Evolutionary conservation across 805 yeast species (phyloP), one percentile per base, ranked within the genome.

Genomic region (Candida wancherniae): DNA sequence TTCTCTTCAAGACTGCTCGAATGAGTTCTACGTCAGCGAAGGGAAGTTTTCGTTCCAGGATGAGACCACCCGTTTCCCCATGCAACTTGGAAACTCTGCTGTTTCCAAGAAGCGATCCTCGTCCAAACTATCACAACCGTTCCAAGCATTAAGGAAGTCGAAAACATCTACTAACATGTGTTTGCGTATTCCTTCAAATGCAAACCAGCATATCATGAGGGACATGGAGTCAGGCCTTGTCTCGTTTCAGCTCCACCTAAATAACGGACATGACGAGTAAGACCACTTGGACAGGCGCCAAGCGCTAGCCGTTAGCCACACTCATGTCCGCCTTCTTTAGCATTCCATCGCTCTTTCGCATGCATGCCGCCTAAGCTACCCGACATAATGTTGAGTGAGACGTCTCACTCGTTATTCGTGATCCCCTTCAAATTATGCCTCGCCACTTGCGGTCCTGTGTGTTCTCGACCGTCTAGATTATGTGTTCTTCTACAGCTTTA

Each of bases 211-310:
- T 24, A 36, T 33, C 9, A 26, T 43, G 16, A 50, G 48, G 29
- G 48, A 42, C 34, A 52, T 58, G 55, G 49, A 54, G 37, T 45
- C 57, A 4, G 61, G 64, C 1, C 48, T 58, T 25, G 40, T 42
- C 19, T 53, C 53, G 29, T 55, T 55, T 19, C 44, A 55, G 26
- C 34, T 55, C 9, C 40, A 46, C 12, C 39, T 40, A 14, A 31
- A 33, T n/a, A n/a, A n/a, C n/a, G n/a, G n/a, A n/a, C n/a, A n/a
- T n/a, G n/a, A n/a, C n/a, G n/a, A n/a, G n/a, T n/a, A n/a, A n/a
- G n/a, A n/a, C n/a, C n/a, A n/a, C n/a, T n/a, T n/a, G n/a, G n/a
- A n/a, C n/a, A n/a, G n/a, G n/a, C n/a, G n/a, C n/a, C n/a, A n/a
- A n/a, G n/a, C n/a, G n/a, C n/a, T n/a, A n/a, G n/a, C n/a, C n/a